Evolutionary conservation across 805 yeast species (phyloP), one percentile per base, ranked within the genome.

Genomic region (Blastobotrys mokoenaii): DNA sequence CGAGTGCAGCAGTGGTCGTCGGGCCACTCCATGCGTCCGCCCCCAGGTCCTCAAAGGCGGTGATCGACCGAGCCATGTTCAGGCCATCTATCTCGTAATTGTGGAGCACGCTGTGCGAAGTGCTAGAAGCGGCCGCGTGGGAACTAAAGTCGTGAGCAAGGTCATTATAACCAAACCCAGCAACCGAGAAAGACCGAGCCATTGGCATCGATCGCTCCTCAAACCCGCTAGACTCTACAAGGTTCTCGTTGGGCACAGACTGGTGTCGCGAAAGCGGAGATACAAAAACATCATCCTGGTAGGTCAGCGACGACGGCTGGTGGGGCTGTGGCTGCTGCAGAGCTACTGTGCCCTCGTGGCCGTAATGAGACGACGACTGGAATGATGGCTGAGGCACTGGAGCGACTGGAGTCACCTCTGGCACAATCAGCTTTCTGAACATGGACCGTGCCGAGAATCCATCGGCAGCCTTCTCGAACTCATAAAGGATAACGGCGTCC

Each of bases 401-500:
- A 7, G 17, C 22, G 2, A 11, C 8, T 5, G 27, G 11, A 15
- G 37, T 31, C 22, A 14, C 3, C 31, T 27, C 32, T 15, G 37
- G 34, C 36, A 37, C 41, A 12, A 27, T 25, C 18, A 37, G 41
- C 33, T 41, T 34, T 11, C 67, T 52, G 60, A 64, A 64, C 17
- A 64, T 50, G 4, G 66, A 63, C 17, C 66, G 57, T 10, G 67
- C 67, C 2, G 60, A 51, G 50, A 63, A 64, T 42, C 57, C 55
- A 43, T 63, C 67, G 15, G 51, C 38, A 9, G 64, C 67, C 38
- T 53, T 53, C 43, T 60, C 61, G 45, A 64, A 64, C 51, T 64
- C 66, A 51, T 63, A 64, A 16, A 63, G 46, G 15, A 61, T 50
- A 18, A 64, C 56, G 30, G 65, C 63, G 34, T 55, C 53, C 16